Evolutionary conservation across 2,329 filamentous ascomycete species (phyloP), one percentile per base, ranked within the genome.

Genomic region (Didymellaceae sp.): DNA sequence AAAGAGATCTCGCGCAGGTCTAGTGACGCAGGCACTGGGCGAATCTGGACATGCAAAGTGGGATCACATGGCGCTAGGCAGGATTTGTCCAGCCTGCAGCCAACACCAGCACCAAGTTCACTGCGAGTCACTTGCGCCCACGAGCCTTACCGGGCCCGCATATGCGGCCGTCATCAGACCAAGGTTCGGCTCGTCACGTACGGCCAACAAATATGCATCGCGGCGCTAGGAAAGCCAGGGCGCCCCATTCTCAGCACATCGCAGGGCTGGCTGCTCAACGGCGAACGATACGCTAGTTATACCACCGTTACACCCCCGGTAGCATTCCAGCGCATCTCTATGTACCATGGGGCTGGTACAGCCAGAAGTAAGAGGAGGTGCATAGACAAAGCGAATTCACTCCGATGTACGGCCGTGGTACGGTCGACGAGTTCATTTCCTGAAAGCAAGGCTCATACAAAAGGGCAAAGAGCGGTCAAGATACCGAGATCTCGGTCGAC

Each of bases 1-100:
- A 25, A n/a, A 26, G 20, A 37, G 34, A 53, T 38, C 39, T 38
- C 44, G 49, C 40, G 43, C 32, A 33, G 26, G 43, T 52, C 48
- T 18, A 48, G 50, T 47, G 44, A 53, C 44, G 44, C 50, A 52
- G 44, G 44, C 39, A 53, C 50, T 44, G 44, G 38, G 44, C 43
- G 43, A 45, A 35, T 22, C 42, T 31, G n/a, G n/a, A n/a, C n/a
- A n/a, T n/a, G 37, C 45, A 17, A 31, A 32, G 22, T 45, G 39
- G 42, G 32, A 30, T 42, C 28, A 17, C 24, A 33, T 16, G 13
- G 37, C 42, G 32, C 48, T 52, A 52, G 45, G 17, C 48, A 32
- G 26, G 11, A 33, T 28, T 21, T 6, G 38, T 52, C 37, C 17
- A 16, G 26, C 48, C 20, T 31, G 48, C 48, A 52, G 41, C 42